Conservation (phyloP, 441 rosid genomes). For the Corymbia citriodora region DNA sequence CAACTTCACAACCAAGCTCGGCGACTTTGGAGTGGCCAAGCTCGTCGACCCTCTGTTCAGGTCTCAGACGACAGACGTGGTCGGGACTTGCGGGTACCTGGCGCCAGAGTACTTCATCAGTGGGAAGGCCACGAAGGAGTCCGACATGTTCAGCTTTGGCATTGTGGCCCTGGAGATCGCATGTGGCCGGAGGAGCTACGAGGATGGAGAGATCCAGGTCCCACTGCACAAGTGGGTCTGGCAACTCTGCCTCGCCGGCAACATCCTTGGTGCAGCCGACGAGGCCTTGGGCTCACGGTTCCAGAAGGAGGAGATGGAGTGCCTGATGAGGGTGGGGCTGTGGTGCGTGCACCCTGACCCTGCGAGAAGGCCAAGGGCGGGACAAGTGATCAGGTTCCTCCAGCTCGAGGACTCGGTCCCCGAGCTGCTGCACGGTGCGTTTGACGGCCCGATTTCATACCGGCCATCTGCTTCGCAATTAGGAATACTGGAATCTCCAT, state of each 20-base stretch:
- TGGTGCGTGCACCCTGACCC: constrained; percentile 2
- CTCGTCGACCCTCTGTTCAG: not conserved
- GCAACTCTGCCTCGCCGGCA: not conserved
- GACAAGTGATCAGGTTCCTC: constrained; percentile 1
- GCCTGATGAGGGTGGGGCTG: not conserved
- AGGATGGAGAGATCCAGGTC: not conserved
- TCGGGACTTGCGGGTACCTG: not conserved
- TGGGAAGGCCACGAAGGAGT: not conserved
- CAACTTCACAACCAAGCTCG: not conserved
- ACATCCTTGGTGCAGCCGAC: not conserved
- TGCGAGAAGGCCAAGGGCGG: not conserved
- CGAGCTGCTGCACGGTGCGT: accelerated
- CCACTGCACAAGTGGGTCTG: constrained; percentile 1
- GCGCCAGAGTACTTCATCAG: not conserved
- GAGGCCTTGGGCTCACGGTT: not conserved
- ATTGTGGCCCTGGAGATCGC: not conserved
- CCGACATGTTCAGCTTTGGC: not conserved
- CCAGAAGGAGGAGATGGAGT: not conserved
- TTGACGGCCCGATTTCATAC: not conserved
- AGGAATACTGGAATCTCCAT: not conserved
- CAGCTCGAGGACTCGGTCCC: not conserved
- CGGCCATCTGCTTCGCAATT: not conserved
- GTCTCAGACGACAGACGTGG: not conserved
- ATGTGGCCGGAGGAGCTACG: not conserved
- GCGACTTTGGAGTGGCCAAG: not conserved